Evolutionary conservation across 2,329 filamentous ascomycete species (phyloP), one percentile per base, ranked within the genome.

Genomic region (Paraphaeosphaeria minitans): DNA sequence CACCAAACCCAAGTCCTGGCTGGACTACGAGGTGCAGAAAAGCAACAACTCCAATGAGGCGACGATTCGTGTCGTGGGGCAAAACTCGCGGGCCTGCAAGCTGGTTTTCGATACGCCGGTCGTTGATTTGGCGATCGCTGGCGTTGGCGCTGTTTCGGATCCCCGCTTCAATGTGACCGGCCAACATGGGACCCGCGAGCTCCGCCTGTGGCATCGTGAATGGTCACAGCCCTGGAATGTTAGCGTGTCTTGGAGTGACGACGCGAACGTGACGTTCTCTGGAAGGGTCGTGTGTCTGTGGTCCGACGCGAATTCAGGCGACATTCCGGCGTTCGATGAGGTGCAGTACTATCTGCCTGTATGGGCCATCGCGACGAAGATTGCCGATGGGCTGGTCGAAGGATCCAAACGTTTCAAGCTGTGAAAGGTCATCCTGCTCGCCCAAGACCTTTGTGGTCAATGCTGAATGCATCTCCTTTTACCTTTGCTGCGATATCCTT

Each of bases 251-350:
- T 93, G 89, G 89, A 79, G 82, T 59, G 62, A 66, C 61, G 65
- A 66, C 56, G 64, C 64, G 56, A 69, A 71, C 59, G 63, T 69
- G 60, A 73, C 67, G 62, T 66, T 71, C 71, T 75, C 73, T 63
- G 91, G 93, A 1, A 83, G 80, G 35, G 87, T 93, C 1, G 83
- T 89, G 16, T 98, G 95, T 77, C 81, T 91, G 33, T 98, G 93
- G 93, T 92, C 89, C 68, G 95, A 99, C 78, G 88, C 86, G 46
- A 97, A 97, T 70, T 79, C 80, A 37, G 89, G 86, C 3, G 82
- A 83, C 1, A 93, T 98, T 49, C 93, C 94, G 0, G 93, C 93
- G 0, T 84, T 94, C 53, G 90, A 95, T 66, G 93, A 98, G 77
- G 82, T 91, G 50, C 80, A 85, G 66, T 84, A 88, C 73, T 97